Evolutionary conservation across 305 asterid genomes (phyloP), one percentile per base, ranked within the genome.

Genomic region (Fraxinus velutina): DNA sequence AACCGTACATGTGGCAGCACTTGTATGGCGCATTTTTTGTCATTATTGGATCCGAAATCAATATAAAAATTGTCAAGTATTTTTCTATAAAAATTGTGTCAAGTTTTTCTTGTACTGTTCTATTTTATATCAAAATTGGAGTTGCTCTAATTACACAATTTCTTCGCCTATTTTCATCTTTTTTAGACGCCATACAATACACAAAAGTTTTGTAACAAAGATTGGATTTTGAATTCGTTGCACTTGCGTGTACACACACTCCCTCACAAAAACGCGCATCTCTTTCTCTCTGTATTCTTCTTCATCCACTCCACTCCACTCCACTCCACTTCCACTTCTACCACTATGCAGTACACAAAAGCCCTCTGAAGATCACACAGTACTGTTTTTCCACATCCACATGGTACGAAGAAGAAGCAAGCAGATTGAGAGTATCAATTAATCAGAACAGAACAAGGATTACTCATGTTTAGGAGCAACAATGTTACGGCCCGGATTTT

Each of bases 401-500:
- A 6, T 64, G 73, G 73, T 64, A 22, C 29, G 73, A 64, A 21
- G 73, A 60, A 60, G 70, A 19, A 60, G 57, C 70, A 60, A 21
- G 12, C 30, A 64, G 73, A 21, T 64, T 64, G n/a, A 64, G 73
- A 24, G 73, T 24, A 7, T 64, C 32, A 22, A 21, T 24, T 24
- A 55, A 17, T 34, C 50, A 34, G 36, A n/a, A 74, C 84, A 79
- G 80, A 15, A 15, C 24, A 8, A 5, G 47, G 71, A 62, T 62
- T 62, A 64, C 73, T 64, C 3, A 95, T 95, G 99, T 93, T 90
- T 90, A 92, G 88, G 89, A 95, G 93, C 89, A 93, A 88, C 87
- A 95, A 95, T 91, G 95, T 95, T 82, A 88, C 99, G 86, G 97
- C 97, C 89, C 90, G 99, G 89, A 86, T 95, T 84, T 95, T 96